Conservation (phyloP, 805 yeast genomes). For the Myxozyma geophila region DNA sequence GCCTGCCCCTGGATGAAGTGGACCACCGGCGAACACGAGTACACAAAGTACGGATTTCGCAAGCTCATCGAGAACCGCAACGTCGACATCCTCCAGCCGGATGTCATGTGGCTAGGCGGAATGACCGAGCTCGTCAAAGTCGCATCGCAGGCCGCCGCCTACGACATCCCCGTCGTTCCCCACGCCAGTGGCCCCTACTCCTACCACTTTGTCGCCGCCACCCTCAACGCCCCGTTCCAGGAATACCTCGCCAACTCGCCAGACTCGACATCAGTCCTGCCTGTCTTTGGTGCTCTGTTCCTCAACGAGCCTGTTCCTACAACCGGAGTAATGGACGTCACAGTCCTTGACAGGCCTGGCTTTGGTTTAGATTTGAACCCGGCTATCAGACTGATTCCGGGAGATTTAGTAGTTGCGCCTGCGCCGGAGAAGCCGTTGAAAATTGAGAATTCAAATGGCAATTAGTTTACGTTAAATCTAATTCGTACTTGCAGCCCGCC, state of each 20-base stretch:
- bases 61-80: slow-evolving; percentile 56
- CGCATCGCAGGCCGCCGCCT: slow-evolving; percentile 57
- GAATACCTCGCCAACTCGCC: slow-evolving; percentile 58
- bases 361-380: slow-evolving; percentile 57
- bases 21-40: slow-evolving; percentile 61
- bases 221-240: slow-evolving; percentile 57
- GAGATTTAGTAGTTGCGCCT: slow-evolving; percentile 49
- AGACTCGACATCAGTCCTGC: slow-evolving; percentile 51
- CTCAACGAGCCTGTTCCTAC: slow-evolving; percentile 55
- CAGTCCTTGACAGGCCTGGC: slow-evolving; percentile 54
- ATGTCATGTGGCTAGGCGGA: slow-evolving; percentile 61
- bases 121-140: slow-evolving; percentile 54
- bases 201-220: slow-evolving; percentile 56
- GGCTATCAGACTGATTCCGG: slow-evolving; percentile 48
- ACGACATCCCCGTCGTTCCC: slow-evolving; percentile 59
- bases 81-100: slow-evolving; percentile 56
- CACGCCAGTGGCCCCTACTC: slow-evolving; percentile 61
- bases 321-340: slow-evolving; percentile 51
- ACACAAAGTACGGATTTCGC: slow-evolving; percentile 57
- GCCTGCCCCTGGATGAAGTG: slow-evolving; percentile 55
- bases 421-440: slow-evolving; percentile 48
- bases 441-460: slow-evolving; percentile 1
- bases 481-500: not conserved
- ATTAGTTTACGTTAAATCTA: not conserved
- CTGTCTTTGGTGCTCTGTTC: slow-evolving; percentile 55